Evolutionary conservation across 169 alveolate species (phyloP).

Genomic region (Eimeria brunetti): DNA sequence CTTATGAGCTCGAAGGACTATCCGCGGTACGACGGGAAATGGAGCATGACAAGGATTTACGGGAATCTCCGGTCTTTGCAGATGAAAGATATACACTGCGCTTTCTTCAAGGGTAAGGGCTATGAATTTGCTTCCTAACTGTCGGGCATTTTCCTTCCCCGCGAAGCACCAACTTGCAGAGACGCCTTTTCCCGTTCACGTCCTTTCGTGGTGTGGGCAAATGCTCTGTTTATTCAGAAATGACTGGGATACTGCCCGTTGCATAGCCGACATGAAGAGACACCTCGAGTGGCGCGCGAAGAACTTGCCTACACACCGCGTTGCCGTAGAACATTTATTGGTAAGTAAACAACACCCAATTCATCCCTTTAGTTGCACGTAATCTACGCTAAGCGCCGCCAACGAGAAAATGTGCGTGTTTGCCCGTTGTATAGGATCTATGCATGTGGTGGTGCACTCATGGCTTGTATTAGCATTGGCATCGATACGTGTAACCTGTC

Average conservation of each 20-base stretch:
- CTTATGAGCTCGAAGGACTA: slow-evolving; percentile 82
- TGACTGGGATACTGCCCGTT: slow-evolving; percentile 83
- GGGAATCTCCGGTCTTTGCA: slow-evolving; percentile 82
- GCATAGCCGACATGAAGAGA: slow-evolving; percentile 84
- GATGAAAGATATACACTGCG: slow-evolving; percentile 83
- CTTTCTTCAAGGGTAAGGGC: slow-evolving; percentile 84
- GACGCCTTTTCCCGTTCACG: not conserved
- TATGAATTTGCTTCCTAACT: not conserved
- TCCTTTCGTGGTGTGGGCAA: not conserved
- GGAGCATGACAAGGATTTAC: slow-evolving; percentile 71
- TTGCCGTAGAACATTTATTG: slow-evolving; percentile 79
- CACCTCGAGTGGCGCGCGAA: slow-evolving; percentile 84
- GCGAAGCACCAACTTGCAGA: not conserved
- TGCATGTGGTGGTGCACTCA: not conserved
- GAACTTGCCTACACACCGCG: slow-evolving; percentile 77
- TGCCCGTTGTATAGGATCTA: not conserved
- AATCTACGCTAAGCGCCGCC: not conserved
- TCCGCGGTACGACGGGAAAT: slow-evolving; percentile 80
- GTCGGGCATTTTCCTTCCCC: not conserved
- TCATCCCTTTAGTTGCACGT: not conserved
- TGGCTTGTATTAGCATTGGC: not conserved
- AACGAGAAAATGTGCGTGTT: not conserved
- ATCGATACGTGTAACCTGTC: not conserved
- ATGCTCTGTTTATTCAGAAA: slow-evolving; percentile 72
- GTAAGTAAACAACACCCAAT: slow-evolving; percentile 47